Evolutionary conservation across 495 filamentous ascomycete species (phyloP).

Genomic region (Penicillium pulvis): DNA sequence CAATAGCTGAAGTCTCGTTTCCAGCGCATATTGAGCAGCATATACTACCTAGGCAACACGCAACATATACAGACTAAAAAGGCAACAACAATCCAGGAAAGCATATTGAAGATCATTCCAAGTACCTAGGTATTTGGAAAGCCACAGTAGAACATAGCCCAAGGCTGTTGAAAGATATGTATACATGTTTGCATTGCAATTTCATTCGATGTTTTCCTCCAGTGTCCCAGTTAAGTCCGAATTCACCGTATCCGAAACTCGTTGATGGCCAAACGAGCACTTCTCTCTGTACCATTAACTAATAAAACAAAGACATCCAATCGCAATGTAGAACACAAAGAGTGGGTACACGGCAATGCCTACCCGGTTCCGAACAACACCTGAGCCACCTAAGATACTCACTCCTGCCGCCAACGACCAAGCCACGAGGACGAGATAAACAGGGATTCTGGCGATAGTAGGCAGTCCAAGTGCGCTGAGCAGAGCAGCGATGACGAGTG

Average conservation of each 20-base stretch:
- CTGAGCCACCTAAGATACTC: slow-evolving; percentile 93
- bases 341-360: slow-evolving; percentile 94
- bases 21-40: neutral
- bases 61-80: no score
- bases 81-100: no score
- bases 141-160: neutral
- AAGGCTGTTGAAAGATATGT: neutral
- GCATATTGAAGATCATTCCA: no score
- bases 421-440: slow-evolving; percentile 81
- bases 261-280: slow-evolving; percentile 2
- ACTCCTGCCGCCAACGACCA: slow-evolving; percentile 96
- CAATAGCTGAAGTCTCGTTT: neutral
- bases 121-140: no score
- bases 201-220: slow-evolving; percentile 8
- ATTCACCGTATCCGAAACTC: neutral
- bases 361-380: slow-evolving; percentile 91
- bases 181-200: slow-evolving; percentile 15
- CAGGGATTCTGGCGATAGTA: slow-evolving; percentile 78
- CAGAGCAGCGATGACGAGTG: slow-evolving; percentile 90
- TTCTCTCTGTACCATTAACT: slow-evolving; percentile 54
- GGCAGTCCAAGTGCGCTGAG: slow-evolving; percentile 80
- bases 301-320: slow-evolving; percentile 95
- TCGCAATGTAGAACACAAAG: slow-evolving; percentile 91
- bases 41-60: no score
- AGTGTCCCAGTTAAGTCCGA: neutral